Evolutionary conservation across 306 rosid genomes (phyloP), one percentile per base, ranked within the genome.

Genomic region (Vigna radiata): DNA sequence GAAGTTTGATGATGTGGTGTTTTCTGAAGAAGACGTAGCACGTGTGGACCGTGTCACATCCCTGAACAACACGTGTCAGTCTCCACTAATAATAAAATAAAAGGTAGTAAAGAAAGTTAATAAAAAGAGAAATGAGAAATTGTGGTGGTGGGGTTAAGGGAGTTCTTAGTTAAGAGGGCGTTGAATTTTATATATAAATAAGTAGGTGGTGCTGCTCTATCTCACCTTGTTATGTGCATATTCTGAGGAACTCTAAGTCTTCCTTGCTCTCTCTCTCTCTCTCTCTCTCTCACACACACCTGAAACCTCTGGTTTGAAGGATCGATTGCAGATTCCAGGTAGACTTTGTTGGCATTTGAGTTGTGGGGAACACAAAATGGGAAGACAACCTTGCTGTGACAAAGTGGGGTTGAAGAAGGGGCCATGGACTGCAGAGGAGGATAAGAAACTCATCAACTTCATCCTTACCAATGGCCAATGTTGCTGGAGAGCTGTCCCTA

Each of bases 371-470:
- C 23, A 50, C 23, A 79, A 76, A 66, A 91, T 94, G 98, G 98
- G 98, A 83, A 90, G 98, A 71, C 97, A 94, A 81, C 98, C 98
- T 4, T 94, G 98, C 67, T 94, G 98, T 87, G 98, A 94, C 86
- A 94, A 94, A 82, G 97, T 94, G 54, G 98, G 98, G 69, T 77
- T 94, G 90, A 94, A 94, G 90, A 91, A 90, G 44, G 97, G 97
- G 4, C 97, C 95, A 65, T 91, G 97, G 97, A 90, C 93, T 18
- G 84, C 89, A 15, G 98, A 94, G 55, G 98, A 94, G 36, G 98
- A 94, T 84, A 94, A 83, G 90, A 94, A 92, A 83, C 97, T 94
- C 73, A 94, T 90, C 27, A 87, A 37, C 47, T 94, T 94, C 89
- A 90, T 94, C 61, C 91, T 94, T 76, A 77, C 87, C 47, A 89